Conservation (phyloP, 2,329 filamentous ascomycete genomes). For the Venturiaceae sp. region DNA sequence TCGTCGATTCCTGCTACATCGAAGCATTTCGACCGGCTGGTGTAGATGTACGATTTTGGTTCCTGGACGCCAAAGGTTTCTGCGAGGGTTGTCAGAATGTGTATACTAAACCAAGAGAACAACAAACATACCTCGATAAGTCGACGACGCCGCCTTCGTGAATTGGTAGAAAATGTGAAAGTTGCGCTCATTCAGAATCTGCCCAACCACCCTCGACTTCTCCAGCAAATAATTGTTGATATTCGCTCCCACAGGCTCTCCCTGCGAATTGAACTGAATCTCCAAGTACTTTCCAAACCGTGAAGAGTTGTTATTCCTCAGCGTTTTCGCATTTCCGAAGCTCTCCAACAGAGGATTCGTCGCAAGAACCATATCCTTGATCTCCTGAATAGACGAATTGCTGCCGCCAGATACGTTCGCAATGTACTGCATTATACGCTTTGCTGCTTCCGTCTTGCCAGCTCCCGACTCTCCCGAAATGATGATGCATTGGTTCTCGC, state of each 20-base stretch:
- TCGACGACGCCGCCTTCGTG: constrained; percentile 82
- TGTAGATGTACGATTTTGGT: constrained; percentile 88
- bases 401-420: constrained; percentile 85
- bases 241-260: constrained; percentile 90
- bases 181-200: constrained; percentile 91
- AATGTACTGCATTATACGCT: constrained; percentile 99
- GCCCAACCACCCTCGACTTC: constrained; percentile 88
- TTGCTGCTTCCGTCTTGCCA: constrained; percentile 96
- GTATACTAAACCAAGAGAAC: not conserved
- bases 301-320: constrained; percentile 98
- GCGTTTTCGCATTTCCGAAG: constrained; percentile 95
- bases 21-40: constrained; percentile 86
- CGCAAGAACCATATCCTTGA: constrained; percentile 98
- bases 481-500: constrained; percentile 98
- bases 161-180: constrained; percentile 99
- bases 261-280: constrained; percentile 85
- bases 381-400: constrained; percentile 83
- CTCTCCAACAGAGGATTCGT: constrained; percentile 96
- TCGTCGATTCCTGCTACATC: constrained; percentile 94
- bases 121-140: constrained; percentile 60
- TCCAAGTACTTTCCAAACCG: constrained; percentile 98
- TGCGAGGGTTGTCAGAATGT: constrained; percentile 10
- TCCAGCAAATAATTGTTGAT: constrained; percentile 98
- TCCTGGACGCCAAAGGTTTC: constrained; percentile 76
- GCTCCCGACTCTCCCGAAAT: constrained; percentile 98